Base-by-base conservation (phyloP, 164 flowering plant genomes). In the Macadamia integrifolia region DNA sequence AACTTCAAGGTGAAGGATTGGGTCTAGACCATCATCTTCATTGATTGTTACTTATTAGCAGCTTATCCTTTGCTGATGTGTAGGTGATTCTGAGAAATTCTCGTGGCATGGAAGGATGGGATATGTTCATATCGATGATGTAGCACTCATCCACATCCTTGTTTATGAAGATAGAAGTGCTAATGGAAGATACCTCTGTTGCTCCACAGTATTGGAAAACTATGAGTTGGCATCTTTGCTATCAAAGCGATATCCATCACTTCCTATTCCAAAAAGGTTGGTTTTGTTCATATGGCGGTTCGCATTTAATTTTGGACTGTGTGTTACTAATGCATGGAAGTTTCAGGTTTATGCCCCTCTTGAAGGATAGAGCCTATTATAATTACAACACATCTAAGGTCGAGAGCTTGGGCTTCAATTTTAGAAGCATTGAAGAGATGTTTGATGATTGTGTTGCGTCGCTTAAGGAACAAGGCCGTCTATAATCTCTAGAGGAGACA, bases 71-170 rank as follows among this genome's bases (percentile, higher is more conserved):
- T 50, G 8, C 29, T 53, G 66, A 30, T 3, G 9, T 46, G 56
- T 80, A 93, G 98, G 99, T 28, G 97, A 83, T 64, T 74, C 82
- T 6, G 72, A 80, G 50, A 87, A 78, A 63, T 92, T 90, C 65
- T 60, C 82, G 12, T 76, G 84, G 84, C 87, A 89, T 55, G 97
- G 98, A 69, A 84, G 96, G 75, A 89, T 92, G 98, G 97, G 97
- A 60, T 92, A 87, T 69, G 88, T 95, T 40, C 96, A 92, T 76
- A 89, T 95, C 1, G 98, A 95, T 44, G 99, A 95, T 66, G 94
- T 88, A 35, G 99, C 98, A 17, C 75, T 66, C 23, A 77, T 84
- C 63, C 98, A 92, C 75, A 82, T 95, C 61, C 86, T 92, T 40
- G 88, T 86, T 61, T 89, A 79, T 53, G 97, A 95, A 80, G 73